Percentiles rank a stretch among this genome's conserved stretches.
phyloP scores from a whole-genome alignment of 1,284 basidiomycete genomes.

The Gymnopus androsaceus region DNA sequence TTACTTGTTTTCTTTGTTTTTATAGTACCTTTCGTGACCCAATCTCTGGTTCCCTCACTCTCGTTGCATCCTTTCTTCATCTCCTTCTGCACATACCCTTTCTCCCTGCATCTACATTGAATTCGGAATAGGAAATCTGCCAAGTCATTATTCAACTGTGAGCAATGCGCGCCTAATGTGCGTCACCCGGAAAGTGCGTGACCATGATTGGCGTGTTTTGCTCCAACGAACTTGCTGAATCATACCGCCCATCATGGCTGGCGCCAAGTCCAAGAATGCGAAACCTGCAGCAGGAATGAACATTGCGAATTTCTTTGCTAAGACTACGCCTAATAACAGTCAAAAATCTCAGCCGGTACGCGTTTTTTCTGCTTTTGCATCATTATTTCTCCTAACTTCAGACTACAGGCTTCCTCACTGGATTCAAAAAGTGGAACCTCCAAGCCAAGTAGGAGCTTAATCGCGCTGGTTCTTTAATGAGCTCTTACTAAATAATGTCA shows the following conservation, averaged over 20 bases:
- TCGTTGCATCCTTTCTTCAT: not conserved
- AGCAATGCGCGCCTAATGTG: no score
- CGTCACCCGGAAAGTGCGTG: no score
- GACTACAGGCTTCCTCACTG: not conserved
- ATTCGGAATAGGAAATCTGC: not conserved
- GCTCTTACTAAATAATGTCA: not conserved
- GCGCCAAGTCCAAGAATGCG: slow-evolving; percentile 23
- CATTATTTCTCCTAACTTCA: not conserved
- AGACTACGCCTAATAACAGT: slow-evolving; percentile 18
- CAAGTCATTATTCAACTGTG: no score
- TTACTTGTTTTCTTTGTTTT: not conserved
- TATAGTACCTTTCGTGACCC: not conserved
- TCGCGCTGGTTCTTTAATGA: not conserved
- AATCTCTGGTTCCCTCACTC: not conserved
- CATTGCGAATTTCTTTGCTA: slow-evolving; percentile 49
- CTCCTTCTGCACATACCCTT: slow-evolving; percentile 2
- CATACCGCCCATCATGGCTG: no score
- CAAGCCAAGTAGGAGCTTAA: not conserved
- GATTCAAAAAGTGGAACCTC: not conserved
- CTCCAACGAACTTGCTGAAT: no score
- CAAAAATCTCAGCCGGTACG: slow-evolving; percentile 19
- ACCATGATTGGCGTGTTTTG: no score
- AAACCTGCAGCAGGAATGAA: slow-evolving; percentile 38
- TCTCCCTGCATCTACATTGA: not conserved
- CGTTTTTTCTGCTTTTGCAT: not conserved